phyloP scores from a whole-genome alignment of 768 basidiomycete genomes.

The Suillus lakei region DNA sequence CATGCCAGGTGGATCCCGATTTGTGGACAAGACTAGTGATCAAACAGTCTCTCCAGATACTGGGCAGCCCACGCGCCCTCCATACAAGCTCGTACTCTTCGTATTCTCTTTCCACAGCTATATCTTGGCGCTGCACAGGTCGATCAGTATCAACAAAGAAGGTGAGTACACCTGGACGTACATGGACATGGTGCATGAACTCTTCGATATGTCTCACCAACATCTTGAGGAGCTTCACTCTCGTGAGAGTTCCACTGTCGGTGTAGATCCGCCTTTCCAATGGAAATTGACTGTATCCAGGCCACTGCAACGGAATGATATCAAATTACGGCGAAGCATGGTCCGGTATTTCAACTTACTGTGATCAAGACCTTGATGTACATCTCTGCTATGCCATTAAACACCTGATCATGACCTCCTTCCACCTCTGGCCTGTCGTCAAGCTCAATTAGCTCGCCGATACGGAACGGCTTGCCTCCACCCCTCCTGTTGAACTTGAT shows the following conservation, averaged over 20 bases:
- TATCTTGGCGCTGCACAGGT: constrained; percentile 27
- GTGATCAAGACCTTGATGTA: constrained; percentile 41
- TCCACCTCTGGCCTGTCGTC: constrained; percentile 31
- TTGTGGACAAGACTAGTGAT: constrained; percentile 45
- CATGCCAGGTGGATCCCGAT: constrained; percentile 48
- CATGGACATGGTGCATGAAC: constrained; percentile 36
- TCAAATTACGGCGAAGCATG: constrained; percentile 6
- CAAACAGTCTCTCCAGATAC: constrained; percentile 36
- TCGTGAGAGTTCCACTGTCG: constrained; percentile 36
- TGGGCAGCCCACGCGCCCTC: constrained; percentile 21
- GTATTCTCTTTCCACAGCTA: constrained; percentile 39
- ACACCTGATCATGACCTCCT: constrained; percentile 24
- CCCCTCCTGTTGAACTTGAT: constrained; percentile 38
- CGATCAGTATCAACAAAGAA: constrained; percentile 3
- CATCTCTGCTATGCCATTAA: constrained; percentile 25
- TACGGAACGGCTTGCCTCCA: constrained; percentile 30
- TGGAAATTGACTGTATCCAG: constrained; percentile 47
- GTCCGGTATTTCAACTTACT: constrained; percentile 26
- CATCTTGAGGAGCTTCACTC: constrained; percentile 34
- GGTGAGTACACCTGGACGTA: constrained; percentile 20
- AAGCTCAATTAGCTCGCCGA: constrained; percentile 27
- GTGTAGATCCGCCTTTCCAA: constrained; percentile 44
- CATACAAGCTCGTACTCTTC: constrained; percentile 42
- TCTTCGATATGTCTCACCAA: constrained; percentile 36
- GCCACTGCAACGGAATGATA: constrained; percentile 42